These are phyloP conservation scores for Porcisia deanei DNA, from an alignment of 208 protist species.

Conservation along the genomic window DNA sequence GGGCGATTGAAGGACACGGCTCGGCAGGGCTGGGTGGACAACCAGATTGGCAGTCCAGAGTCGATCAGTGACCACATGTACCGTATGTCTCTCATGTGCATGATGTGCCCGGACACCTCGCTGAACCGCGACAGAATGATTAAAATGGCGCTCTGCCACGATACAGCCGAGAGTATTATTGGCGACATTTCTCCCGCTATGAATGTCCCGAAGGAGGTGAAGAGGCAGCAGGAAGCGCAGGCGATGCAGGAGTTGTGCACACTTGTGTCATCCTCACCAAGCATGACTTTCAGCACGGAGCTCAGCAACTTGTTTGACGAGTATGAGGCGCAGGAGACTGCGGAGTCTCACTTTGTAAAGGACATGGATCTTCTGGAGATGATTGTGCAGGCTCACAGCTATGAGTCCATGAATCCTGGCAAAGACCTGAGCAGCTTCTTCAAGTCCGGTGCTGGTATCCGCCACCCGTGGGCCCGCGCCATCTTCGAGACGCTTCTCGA, in stretches of 20 bases:
- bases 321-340: slow-evolving; percentile 86
- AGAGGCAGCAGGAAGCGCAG: slow-evolving; percentile 61
- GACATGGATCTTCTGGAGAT: slow-evolving; percentile 94
- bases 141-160: slow-evolving; percentile 91
- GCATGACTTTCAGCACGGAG: slow-evolving; percentile 50
- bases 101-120: slow-evolving; percentile 85
- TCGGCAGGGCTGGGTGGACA: slow-evolving; percentile 91
- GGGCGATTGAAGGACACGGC: slow-evolving; percentile 82
- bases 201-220: slow-evolving; percentile 83
- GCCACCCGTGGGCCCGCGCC: slow-evolving; percentile 72
- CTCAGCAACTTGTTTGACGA: slow-evolving; percentile 75
- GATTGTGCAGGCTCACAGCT: slow-evolving; percentile 89
- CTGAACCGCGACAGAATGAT: slow-evolving; percentile 79
- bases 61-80: slow-evolving; percentile 94
- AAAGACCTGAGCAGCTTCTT: slow-evolving; percentile 85
- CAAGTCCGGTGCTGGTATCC: slow-evolving; percentile 60
- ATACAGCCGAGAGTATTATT: slow-evolving; percentile 86
- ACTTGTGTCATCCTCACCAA: slow-evolving; percentile 40
- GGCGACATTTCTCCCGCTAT: slow-evolving; percentile 89
- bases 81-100: slow-evolving; percentile 89
- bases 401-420: slow-evolving; percentile 70
- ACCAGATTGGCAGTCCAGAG: slow-evolving; percentile 68
- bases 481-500: slow-evolving; percentile 67
- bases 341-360: slow-evolving; percentile 87
- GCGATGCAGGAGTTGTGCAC: slow-evolving; percentile 58